Base-by-base conservation (phyloP, 805 yeast species). In the Candida ulmi region DNA sequence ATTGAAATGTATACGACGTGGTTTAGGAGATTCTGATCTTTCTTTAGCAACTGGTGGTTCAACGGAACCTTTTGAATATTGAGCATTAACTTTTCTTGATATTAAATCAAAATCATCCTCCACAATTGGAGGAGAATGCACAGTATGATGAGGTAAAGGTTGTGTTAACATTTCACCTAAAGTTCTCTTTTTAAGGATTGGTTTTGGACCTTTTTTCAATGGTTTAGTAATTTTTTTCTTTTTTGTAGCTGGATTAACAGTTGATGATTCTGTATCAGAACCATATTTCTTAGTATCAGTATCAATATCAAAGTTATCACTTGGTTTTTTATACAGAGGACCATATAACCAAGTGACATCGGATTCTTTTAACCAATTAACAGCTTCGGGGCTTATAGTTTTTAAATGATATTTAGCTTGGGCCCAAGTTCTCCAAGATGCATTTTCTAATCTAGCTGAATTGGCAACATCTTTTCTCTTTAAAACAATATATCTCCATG, bases 281-380 rank as follows among this genome's bases (percentile, higher is more conserved):
- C 69, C 68, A 39, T 66, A 65, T 35, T 65, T 66, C 40, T 54
- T 52, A 11, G 42, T 45, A 4, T 46, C 49, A 19, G 33, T 25
- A 17, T 30, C 36, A 23, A 42, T n/a, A n/a, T n/a, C 50, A 12
- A 38, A 32, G 17, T 38, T 40, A 5, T 15, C 12, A 21, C 24
- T 27, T 15, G 50, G 46, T 32, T 52, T 55, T 31, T 44, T 52
- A 34, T 55, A 52, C 8, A 55, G 50, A 0, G 99, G 99, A 1
- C 99, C 99, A 63, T 91, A 93, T 12, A 93, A 73, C 99, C 99
- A 93, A 2, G 97, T 88, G 11, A 93, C 96, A 60, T 93, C 99
- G 42, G 83, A 82, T 54, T 93, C 99, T 63, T 95, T 93, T 33
- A 88, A 79, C 99, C 99, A 93, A 61, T 93, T 91, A 35, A 93